Base-by-base conservation (phyloP, 1,284 basidiomycete species). In the Xanthoconium separans region DNA sequence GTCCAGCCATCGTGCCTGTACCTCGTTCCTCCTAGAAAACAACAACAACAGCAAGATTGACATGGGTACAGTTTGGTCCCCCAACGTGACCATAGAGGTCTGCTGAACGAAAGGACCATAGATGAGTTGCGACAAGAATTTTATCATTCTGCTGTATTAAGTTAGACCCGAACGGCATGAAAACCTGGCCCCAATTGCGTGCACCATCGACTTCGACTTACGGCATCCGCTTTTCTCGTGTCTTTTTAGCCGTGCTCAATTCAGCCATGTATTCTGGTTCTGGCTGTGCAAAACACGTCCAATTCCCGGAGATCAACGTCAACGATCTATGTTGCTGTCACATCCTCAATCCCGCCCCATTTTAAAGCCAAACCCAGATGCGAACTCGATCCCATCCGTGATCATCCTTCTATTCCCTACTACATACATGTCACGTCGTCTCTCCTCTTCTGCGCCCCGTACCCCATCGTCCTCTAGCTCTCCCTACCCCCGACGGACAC, bases 401-500 rank as follows among this genome's bases (percentile, higher is more conserved):
- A 49, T 40, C 59, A 27, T 18, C 42, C 55, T 40, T 57, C 39
- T 55, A 44, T 44, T 55, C 58, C 41, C 40, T 46, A 47, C 37
- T 27, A 27, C 16, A 22, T 22, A 11, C 59, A 84, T 86, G 85
- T 81, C 85, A 36, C 80, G 83, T 43, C 72, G 80, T 66, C 71
- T 73, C 47, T 66, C 77, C 2, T 68, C 77, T 11, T 70, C 74
- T 42, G 55, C 66, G 3, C 55, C 73, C 11, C 75, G 77, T 41
- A 64, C 55, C 50, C 58, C 73, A 2, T 65, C 58, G 3, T 55
- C 61, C 33, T n/a, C 65, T 6, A 48, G 47, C 37, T 63, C 77
- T 7, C 82, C 78, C 6, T 82, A 83, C 61, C 64, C 77, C 20
- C 79, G 83, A 44, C 77, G 82, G n/a, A 67, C 78, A 10, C 65